Evolutionary conservation across 352 stramenopile species (phyloP), one percentile per base, ranked within the genome.

Genomic region (Aphanomyces astaci): DNA sequence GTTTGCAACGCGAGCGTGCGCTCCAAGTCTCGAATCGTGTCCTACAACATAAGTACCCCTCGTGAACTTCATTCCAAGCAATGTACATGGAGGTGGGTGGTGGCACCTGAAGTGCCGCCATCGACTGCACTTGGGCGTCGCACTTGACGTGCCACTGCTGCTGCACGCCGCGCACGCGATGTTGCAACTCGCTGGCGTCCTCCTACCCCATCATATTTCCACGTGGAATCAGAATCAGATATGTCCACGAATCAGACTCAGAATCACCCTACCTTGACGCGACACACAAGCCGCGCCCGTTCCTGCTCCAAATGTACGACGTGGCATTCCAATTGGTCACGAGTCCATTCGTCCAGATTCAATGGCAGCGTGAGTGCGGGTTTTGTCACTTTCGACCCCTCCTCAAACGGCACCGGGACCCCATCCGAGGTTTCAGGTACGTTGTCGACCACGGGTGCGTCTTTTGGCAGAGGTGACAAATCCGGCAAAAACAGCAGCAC

Each of bases 401-500:
- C 56, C 10, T 65, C 33, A 22, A 65, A 65, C 9, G 56, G 7
- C 27, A 39, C 10, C 17, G 56, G 56, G n/a, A 65, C 40, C 4
- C 39, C 56, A 31, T 63, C 31, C 2, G 22, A 17, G 3, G 3
- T 24, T 11, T 7, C 30, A 19, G 25, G 11, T 11, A 28, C n/a
- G 36, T 33, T n/a, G n/a, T n/a, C n/a, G n/a, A n/a, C 0, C 36
- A 65, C 3, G 4, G 36, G 3, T 39, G 22, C 15, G 5, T n/a
- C 19, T 19, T 25, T 15, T 15, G 54, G 19, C 24, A 28, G 7
- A 2, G 24, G 19, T 27, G 53, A 62, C 31, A 65, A 48, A 24
- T 65, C 56, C 15, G 82, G 84, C 52, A 92, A 81, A 51, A 90
- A 90, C 7, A 87, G 64, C 3, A 92, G 71, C 65, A 92, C 24